phyloP scores from a whole-genome alignment of 2,329 filamentous ascomycete species.

The Dactylellina drechsleri region DNA sequence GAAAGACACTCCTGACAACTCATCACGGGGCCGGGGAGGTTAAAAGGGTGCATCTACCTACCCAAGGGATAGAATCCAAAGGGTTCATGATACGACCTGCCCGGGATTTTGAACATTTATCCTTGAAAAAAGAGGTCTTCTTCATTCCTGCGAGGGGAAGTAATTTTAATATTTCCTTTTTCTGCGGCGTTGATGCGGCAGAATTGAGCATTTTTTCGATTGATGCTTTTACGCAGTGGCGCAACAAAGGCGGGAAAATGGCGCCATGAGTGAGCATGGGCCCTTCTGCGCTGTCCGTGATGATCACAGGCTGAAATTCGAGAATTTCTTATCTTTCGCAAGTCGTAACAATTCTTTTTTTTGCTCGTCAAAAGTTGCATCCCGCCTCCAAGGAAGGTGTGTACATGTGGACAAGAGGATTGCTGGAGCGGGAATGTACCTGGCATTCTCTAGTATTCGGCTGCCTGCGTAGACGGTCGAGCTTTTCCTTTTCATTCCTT shows the following conservation, averaged over 20 bases:
- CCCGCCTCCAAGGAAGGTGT: not conserved
- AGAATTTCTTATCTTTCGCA: not conserved
- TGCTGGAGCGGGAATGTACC: not conserved
- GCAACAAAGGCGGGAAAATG: constrained; percentile 22
- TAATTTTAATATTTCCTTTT: not conserved
- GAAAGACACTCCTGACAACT: constrained; percentile 11
- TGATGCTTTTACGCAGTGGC: constrained; percentile 1
- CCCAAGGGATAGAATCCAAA: too few species aligned
- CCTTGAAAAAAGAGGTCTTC: too few species aligned
- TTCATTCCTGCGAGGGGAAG: not conserved
- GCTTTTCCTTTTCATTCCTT: not conserved
- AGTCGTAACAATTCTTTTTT: constrained; percentile 6
- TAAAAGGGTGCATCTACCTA: not conserved
- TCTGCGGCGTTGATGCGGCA: constrained; percentile 25
- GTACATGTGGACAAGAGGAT: constrained; percentile 14
- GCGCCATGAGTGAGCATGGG: constrained; percentile 17
- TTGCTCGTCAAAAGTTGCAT: not conserved
- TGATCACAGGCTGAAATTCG: constrained; percentile 3
- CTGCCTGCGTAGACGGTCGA: constrained; percentile 18
- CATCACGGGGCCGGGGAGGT: not conserved
- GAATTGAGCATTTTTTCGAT: not conserved
- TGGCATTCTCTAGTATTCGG: constrained; percentile 1
- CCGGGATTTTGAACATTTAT: too few species aligned
- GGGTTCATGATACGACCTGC: too few species aligned
- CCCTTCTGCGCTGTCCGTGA: constrained; percentile 15